Evolutionary conservation across 345 rosid species (phyloP).

Genomic region (Litchi chinensis): DNA sequence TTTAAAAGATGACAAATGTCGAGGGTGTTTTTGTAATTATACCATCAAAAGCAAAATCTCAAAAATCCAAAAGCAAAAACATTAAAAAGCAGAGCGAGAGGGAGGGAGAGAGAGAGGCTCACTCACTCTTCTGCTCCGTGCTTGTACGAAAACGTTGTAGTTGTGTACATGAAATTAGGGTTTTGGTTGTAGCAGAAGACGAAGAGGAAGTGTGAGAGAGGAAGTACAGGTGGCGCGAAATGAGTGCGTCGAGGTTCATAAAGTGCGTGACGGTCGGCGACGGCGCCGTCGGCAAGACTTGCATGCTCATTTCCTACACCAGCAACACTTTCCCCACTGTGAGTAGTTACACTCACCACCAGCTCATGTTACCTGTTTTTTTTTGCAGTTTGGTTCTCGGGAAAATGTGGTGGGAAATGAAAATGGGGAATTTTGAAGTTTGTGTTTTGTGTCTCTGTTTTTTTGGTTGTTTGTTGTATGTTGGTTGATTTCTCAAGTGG

Average conservation of each 20-base stretch:
- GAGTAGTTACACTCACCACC: slow-evolving; percentile 12
- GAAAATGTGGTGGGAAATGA: slow-evolving; percentile 12
- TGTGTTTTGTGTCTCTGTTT: no score
- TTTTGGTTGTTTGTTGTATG: not conserved
- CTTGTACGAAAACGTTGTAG: not conserved
- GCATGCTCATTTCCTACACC: slow-evolving; percentile 80
- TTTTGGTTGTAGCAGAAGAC: slow-evolving; percentile 9
- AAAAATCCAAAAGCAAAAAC: not conserved
- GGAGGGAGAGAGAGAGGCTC: not conserved
- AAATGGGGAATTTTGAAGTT: not conserved
- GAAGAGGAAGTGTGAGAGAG: slow-evolving; percentile 1
- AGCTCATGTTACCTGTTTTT: not conserved
- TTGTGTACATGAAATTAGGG: slow-evolving; percentile 20
- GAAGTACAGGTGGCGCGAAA: slow-evolving; percentile 16
- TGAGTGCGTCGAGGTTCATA: slow-evolving; percentile 81
- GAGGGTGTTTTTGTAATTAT: no score
- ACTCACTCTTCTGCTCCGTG: not conserved
- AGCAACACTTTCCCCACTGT: slow-evolving; percentile 82
- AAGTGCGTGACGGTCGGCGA: slow-evolving; percentile 86
- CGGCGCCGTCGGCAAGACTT: slow-evolving; percentile 84
- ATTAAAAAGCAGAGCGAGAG: not conserved
- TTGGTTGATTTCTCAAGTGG: not conserved
- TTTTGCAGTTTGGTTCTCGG: slow-evolving; percentile 9
- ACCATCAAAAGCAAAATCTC: no score
- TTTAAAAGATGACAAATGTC: no score